phyloP scores from a whole-genome alignment of 345 rosid genomes.

The Gossypium australe region DNA sequence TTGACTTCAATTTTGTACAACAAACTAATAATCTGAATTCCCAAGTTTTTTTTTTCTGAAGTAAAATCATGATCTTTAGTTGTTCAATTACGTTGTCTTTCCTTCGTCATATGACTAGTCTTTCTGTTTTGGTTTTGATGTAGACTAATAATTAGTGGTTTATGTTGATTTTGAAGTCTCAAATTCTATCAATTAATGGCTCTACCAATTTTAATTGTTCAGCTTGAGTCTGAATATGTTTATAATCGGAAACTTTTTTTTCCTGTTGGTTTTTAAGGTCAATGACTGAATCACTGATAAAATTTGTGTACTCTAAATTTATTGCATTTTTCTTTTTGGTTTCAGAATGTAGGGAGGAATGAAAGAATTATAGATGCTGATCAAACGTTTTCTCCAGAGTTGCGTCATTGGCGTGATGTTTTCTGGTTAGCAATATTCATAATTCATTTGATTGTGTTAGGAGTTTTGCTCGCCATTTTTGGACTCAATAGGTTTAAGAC shows the following conservation, averaged over 20 bases:
- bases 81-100: neutral
- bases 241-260: neutral
- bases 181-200: neutral
- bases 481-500: conserved; percentile 71
- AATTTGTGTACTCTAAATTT: neutral
- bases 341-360: conserved; percentile 64
- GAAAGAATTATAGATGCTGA: conserved; percentile 43
- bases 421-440: conserved; percentile 82
- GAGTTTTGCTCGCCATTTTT: conserved; percentile 54
- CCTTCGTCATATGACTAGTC: neutral
- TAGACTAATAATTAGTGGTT: neutral
- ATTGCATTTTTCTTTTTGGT: neutral
- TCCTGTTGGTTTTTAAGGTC: neutral
- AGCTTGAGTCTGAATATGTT: neutral
- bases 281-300: neutral
- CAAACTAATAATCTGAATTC: conserved; percentile 4
- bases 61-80: neutral
- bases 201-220: neutral
- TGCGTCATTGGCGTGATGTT: conserved; percentile 83
- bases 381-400: conserved; percentile 38
- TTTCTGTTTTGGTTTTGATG: neutral
- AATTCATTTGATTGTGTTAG: conserved; percentile 65
- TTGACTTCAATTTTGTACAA: neutral
- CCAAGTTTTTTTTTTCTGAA: neutral
- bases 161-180: neutral